A percentile compares a stretch with the other conserved stretches of the same genome.
Evolutionary conservation across 1,284 basidiomycete genomes (phyloP).

Genomic region (Mycosarcoma mackinlayi): DNA sequence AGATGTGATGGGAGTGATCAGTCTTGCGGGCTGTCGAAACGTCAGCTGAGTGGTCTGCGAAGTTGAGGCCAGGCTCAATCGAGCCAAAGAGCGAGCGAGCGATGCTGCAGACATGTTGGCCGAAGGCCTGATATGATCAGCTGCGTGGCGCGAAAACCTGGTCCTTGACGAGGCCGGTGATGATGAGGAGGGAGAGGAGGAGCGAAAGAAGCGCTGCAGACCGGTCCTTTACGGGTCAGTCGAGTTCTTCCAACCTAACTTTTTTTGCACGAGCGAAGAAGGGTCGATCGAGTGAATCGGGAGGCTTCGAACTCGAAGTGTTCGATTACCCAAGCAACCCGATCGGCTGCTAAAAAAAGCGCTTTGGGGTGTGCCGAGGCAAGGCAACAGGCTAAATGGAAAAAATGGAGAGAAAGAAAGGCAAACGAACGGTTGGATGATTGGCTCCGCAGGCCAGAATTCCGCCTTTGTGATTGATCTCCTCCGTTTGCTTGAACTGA

Average conservation of each 20-base stretch:
- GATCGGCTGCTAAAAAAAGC: too few relatives aligned
- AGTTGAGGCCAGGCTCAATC: constrained; percentile 25
- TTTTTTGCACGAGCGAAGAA: constrained; percentile 3
- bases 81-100: constrained; percentile 33
- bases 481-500: too few relatives aligned
- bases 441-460: too few relatives aligned
- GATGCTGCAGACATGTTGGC: constrained; percentile 35
- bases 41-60: constrained; percentile 24
- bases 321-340: too few relatives aligned
- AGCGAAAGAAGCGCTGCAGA: background rate
- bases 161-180: background rate
- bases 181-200: background rate
- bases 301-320: background rate
- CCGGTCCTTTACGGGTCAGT: background rate
- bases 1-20: constrained; percentile 15
- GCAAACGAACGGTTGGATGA: too few relatives aligned
- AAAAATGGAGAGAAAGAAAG: too few relatives aligned
- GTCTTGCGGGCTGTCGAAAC: constrained; percentile 10
- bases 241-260: constrained; percentile 17
- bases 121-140: background rate
- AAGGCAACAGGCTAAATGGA: too few relatives aligned
- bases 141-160: too few relatives aligned
- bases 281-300: background rate
- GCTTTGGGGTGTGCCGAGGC: too few relatives aligned
- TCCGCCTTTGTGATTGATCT: too few relatives aligned